These are phyloP conservation scores for Lactarius hengduanensis DNA, from an alignment of 768 basidiomycete species.

Conservation along the genomic window DNA sequence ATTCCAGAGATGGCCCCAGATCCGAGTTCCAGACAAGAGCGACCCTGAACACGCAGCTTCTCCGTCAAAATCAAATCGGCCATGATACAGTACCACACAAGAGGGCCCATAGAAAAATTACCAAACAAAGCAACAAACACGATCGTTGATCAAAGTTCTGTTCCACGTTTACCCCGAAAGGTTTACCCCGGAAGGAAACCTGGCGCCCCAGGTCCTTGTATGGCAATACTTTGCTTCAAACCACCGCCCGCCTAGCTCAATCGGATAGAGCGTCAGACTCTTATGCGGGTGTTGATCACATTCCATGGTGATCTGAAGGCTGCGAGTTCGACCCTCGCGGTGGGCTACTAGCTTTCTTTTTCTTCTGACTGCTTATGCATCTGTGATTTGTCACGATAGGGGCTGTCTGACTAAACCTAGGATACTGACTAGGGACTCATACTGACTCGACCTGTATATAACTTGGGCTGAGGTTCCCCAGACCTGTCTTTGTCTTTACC, in stretches of 20 bases:
- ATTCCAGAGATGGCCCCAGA: background rate
- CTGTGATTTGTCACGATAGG: background rate
- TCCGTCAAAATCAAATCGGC: background rate
- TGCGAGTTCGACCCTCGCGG: constrained; percentile 66
- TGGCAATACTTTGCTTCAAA: background rate
- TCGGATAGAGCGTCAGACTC: constrained; percentile 69
- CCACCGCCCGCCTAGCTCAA: constrained; percentile 59
- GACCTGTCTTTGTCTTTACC: background rate
- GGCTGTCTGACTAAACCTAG: background rate
- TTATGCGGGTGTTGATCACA: constrained; percentile 35
- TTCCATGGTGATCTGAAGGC: constrained; percentile 49
- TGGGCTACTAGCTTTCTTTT: constrained; percentile 41
- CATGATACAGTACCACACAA: background rate
- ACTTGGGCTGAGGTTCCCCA: background rate
- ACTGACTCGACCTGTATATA: background rate
- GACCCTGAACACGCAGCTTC: background rate
- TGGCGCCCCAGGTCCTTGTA: background rate
- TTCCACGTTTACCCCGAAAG: too few species aligned
- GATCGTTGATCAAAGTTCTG: too few species aligned
- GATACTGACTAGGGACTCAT: too few species aligned
- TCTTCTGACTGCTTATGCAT: too few species aligned
- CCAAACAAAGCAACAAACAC: too few species aligned
- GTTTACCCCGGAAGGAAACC: background rate
- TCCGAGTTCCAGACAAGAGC: background rate
- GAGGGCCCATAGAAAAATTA: too few species aligned